A percentile compares a stretch with the other conserved stretches of the same genome.
Conservation (phyloP, 306 rosid genomes). For the Quercus engelmannii region DNA sequence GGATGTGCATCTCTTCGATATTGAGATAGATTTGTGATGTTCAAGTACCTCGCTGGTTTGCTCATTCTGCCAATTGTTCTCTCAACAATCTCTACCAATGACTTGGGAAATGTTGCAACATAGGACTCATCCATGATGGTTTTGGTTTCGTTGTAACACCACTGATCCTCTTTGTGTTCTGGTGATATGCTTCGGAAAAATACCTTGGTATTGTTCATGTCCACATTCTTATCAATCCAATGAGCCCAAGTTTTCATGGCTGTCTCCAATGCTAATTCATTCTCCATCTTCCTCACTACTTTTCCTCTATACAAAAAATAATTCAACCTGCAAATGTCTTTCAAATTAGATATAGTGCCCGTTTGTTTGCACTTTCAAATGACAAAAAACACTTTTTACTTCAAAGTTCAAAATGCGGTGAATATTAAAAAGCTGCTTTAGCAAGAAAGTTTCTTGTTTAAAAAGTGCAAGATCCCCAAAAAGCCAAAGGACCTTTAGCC, state of each 20-base stretch:
- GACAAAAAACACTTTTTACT: too few relatives aligned
- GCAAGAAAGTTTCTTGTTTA: too few relatives aligned
- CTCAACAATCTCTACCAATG: constrained; percentile 19
- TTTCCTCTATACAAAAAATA: constrained; percentile 20
- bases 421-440: too few relatives aligned
- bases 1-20: constrained; percentile 39
- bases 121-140: constrained; percentile 23
- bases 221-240: constrained; percentile 37
- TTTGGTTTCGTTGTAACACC: constrained; percentile 35
- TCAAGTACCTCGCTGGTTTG: constrained; percentile 34
- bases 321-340: constrained; percentile 29
- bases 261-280: constrained; percentile 20
- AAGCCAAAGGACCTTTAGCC: too few relatives aligned
- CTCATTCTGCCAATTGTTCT: constrained; percentile 24
- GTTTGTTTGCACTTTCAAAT: too few relatives aligned
- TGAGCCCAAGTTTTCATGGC: constrained; percentile 43
- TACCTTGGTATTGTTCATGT: constrained; percentile 24
- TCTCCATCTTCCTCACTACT: constrained; percentile 21
- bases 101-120: background rate
- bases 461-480: too few relatives aligned
- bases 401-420: too few relatives aligned
- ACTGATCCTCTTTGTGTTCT: constrained; percentile 39
- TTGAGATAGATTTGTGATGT: constrained; percentile 34
- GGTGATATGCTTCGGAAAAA: constrained; percentile 48
- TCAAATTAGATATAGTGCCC: background rate